Evolutionary conservation across 495 filamentous ascomycete species (phyloP).

Genomic region (Penicillium manginii): DNA sequence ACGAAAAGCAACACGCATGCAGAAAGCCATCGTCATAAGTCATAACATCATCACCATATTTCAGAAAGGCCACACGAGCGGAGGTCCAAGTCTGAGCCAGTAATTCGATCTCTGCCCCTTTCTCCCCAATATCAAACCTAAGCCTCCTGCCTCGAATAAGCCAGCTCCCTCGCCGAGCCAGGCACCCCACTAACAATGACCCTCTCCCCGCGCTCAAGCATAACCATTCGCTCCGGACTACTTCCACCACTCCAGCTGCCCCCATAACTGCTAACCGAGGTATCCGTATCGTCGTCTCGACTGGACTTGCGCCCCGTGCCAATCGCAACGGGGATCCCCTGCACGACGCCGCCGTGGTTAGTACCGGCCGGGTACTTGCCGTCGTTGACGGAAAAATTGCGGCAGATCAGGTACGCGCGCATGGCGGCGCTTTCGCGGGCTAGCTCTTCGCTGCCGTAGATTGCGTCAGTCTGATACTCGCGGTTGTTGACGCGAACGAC

Average conservation of each 20-base stretch:
- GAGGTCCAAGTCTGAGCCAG: not conserved
- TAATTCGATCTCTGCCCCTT: no score
- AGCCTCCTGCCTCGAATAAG: constrained; percentile 6
- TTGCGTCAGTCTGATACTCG: constrained; percentile 91
- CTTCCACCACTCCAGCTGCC: constrained; percentile 59
- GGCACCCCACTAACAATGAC: constrained; percentile 3
- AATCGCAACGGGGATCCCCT: constrained; percentile 81
- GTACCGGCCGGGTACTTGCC: constrained; percentile 81
- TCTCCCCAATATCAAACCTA: not conserved
- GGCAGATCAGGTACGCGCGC: constrained; percentile 96
- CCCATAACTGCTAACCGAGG: constrained; percentile 40
- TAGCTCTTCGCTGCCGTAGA: constrained; percentile 76
- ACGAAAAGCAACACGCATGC: constrained; percentile 2
- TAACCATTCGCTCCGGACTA: constrained; percentile 53
- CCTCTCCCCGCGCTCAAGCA: constrained; percentile 23
- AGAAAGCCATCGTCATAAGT: constrained; percentile 16
- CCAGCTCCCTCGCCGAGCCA: not conserved
- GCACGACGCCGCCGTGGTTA: constrained; percentile 74
- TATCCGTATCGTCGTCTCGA: constrained; percentile 49
- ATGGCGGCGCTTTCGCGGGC: constrained; percentile 95
- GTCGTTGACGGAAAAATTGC: constrained; percentile 97
- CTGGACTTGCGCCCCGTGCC: constrained; percentile 58
- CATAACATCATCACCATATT: constrained; percentile 14
- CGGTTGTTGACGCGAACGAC: constrained; percentile 94
- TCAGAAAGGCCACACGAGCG: not conserved